phyloP scores from a whole-genome alignment of 164 flowering plant genomes.

The Amborella trichopoda region DNA sequence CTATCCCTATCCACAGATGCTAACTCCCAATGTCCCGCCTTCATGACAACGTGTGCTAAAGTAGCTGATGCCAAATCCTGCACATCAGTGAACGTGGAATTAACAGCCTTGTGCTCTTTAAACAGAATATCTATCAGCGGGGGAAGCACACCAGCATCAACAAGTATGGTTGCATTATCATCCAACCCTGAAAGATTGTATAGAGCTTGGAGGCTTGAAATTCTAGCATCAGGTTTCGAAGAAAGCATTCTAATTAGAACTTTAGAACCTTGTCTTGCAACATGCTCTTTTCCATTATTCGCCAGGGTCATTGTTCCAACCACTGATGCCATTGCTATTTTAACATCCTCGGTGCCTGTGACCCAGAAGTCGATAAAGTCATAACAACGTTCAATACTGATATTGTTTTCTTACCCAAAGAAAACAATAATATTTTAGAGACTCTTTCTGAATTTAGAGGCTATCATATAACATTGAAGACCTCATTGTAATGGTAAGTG shows the following conservation, averaged over 20 bases:
- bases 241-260: slow-evolving; percentile 32
- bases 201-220: slow-evolving; percentile 39
- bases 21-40: slow-evolving; percentile 54
- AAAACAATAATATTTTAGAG: too few relatives aligned
- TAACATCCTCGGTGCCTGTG: slow-evolving; percentile 38
- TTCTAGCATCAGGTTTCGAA: slow-evolving; percentile 23
- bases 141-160: slow-evolving; percentile 37
- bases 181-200: slow-evolving; percentile 34
- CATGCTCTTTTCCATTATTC: slow-evolving; percentile 36
- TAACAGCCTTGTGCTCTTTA: slow-evolving; percentile 6
- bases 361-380: too few relatives aligned
- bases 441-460: too few relatives aligned
- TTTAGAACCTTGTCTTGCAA: slow-evolving; percentile 37
- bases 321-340: slow-evolving; percentile 40
- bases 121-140: slow-evolving; percentile 31
- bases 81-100: slow-evolving; percentile 3
- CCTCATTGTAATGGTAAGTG: too few relatives aligned
- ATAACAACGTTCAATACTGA: too few relatives aligned
- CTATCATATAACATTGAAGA: too few relatives aligned
- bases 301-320: slow-evolving; percentile 42
- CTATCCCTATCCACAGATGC: slow-evolving; percentile 32
- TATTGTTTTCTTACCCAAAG: too few relatives aligned
- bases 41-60: slow-evolving; percentile 30
- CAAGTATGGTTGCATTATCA: slow-evolving; percentile 49
- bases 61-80: slow-evolving; percentile 24